Evolutionary conservation across 345 rosid species (phyloP).

Genomic region (Chamaenerion angustifolium): DNA sequence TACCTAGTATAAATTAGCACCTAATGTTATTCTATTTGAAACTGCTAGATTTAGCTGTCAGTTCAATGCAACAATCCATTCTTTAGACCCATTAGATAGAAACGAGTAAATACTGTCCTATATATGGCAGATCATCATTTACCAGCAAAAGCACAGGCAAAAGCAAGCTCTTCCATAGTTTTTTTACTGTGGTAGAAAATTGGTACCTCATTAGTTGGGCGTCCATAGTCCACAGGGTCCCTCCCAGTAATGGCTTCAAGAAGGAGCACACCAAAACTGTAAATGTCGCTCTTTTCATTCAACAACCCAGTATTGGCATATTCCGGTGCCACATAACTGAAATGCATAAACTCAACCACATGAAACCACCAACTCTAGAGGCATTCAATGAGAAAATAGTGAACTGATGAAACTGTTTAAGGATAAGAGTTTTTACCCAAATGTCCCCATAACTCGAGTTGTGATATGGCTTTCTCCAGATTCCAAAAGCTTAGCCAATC

Average conservation of each 20-base stretch:
- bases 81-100: too few species aligned
- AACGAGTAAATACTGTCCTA: too few species aligned
- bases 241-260: conserved; percentile 91
- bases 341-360: conserved; percentile 8
- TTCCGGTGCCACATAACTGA: conserved; percentile 94
- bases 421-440: conserved; percentile 50
- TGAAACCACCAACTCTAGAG: conserved; percentile 2
- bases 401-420: conserved; percentile 4
- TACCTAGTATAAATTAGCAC: too few species aligned
- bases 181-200: neutral
- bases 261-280: conserved; percentile 89
- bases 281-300: conserved; percentile 91
- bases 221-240: conserved; percentile 86
- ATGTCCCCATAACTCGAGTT: conserved; percentile 97
- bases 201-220: conserved; percentile 77
- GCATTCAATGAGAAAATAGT: conserved; percentile 4
- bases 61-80: too few species aligned
- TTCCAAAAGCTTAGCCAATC: conserved; percentile 84
- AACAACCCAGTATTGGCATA: conserved; percentile 87
- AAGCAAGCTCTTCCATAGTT: too few species aligned
- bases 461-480: conserved; percentile 89
- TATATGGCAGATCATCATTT: too few species aligned
- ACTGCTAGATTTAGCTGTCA: too few species aligned
- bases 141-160: too few species aligned
- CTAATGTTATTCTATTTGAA: too few species aligned